phyloP scores from a whole-genome alignment of 75 land plant species.

The Selaginella moellendorffii region DNA sequence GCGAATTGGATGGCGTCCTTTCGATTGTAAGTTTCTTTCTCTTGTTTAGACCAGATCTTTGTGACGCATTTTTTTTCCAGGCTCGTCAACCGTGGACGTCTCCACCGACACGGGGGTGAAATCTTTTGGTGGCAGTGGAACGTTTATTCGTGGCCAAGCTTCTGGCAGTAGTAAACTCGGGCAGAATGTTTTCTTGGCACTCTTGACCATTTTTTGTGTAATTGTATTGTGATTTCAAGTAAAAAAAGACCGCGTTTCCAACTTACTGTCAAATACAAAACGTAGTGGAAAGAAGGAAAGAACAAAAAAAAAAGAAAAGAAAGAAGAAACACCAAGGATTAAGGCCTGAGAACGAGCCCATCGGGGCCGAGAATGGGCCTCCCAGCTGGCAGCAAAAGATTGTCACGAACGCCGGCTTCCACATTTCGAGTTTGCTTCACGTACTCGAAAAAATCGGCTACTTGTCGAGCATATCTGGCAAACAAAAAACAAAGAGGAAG shows the following conservation, averaged over 20 bases:
- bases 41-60: neutral
- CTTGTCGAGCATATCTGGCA: slow-evolving; percentile 82
- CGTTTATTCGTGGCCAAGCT: too few relatives aligned
- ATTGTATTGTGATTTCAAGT: too few relatives aligned
- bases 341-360: neutral
- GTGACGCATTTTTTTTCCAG: neutral
- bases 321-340: too few relatives aligned
- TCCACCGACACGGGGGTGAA: neutral
- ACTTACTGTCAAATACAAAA: too few relatives aligned
- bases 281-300: too few relatives aligned
- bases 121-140: neutral
- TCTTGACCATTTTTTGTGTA: too few relatives aligned
- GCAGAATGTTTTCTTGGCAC: too few relatives aligned
- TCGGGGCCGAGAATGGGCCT: neutral
- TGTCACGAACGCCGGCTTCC: neutral
- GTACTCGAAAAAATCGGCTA: slow-evolving; percentile 88
- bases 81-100: neutral
- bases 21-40: neutral
- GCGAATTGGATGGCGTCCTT: neutral
- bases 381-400: neutral
- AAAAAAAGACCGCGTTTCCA: too few relatives aligned
- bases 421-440: slow-evolving; percentile 39
- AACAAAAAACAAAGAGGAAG: neutral
- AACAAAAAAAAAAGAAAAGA: too few relatives aligned
- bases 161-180: too few relatives aligned